These are phyloP conservation scores for Lasiosphaeria hispida DNA, from an alignment of 495 filamentous ascomycete species.

Conservation along the genomic window DNA sequence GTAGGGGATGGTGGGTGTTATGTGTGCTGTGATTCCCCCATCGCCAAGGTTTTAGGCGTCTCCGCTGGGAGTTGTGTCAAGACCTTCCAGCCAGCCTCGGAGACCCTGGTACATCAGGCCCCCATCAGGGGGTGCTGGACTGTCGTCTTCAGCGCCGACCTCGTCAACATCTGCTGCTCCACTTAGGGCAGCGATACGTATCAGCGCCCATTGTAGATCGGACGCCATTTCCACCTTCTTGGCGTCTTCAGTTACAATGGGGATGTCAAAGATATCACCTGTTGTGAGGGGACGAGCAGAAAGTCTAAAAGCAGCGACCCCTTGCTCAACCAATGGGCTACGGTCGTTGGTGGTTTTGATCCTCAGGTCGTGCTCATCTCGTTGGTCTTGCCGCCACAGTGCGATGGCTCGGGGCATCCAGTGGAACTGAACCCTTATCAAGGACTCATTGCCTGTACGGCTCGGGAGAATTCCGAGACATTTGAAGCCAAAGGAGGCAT, in stretches of 20 bases:
- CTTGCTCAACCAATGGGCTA: not conserved
- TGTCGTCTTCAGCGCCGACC: not conserved
- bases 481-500: not conserved
- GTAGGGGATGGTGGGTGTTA: no score
- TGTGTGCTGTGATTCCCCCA: no score
- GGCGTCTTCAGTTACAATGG: not conserved
- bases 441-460: not conserved
- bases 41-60: no score
- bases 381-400: not conserved
- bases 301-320: not conserved
- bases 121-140: not conserved
- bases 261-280: not conserved
- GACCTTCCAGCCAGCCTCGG: no score
- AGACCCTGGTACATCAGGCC: no score
- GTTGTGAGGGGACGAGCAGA: not conserved
- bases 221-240: slow-evolving; percentile 1
- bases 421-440: not conserved
- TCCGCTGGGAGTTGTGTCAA: no score
- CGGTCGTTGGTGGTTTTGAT: not conserved
- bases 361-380: not conserved
- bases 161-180: not conserved
- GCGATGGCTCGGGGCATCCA: not conserved
- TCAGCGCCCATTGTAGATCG: not conserved
- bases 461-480: not conserved
- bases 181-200: not conserved